Base-by-base conservation (phyloP, 768 basidiomycete genomes). In the Lanmaoa rubissima region DNA sequence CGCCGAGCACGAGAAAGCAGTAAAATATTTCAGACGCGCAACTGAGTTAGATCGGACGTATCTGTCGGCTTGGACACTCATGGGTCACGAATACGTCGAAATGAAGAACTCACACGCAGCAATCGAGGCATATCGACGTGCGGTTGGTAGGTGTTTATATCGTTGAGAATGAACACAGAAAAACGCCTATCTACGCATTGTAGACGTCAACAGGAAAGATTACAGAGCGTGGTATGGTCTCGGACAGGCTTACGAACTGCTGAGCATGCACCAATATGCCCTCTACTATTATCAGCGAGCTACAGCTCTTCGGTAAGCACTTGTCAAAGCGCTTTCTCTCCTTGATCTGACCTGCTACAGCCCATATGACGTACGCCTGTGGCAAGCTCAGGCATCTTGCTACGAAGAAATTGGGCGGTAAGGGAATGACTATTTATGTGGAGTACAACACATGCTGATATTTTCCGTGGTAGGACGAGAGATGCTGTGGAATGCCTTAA, bases 41-140 rank as follows among this genome's bases (percentile, higher is more conserved):
- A 90, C 94, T n/a, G 88, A 95, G 66, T 83, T 99, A 46, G 95
- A 99, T 71, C 83, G 91, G 53, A 94, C 90, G 2, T 98, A 94
- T 73, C 80, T 98, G 44, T 91, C 94, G 8, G 97, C 97, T 6
- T 99, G 97, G 97, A 98, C 96, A 5, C 75, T 99, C 60, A 94
- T 99, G 93, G 97, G 97, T 1, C 97, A 99, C 67, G 97, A 98
- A 73, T 98, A 91, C 65, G 90, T 99, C 43, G 97, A 99, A 75
- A 87, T 97, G 87, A 98, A 98, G 75, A 98, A 99, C 72, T 94
- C 94, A 5, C 95, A 98, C 78, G 97, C 97, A 2, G 96, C 97
- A 16, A 97, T 98, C 53, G 97, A 98, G 74, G 92, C 94, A 11
- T 99, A 98, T 73, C 84, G 97, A 53, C 83, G 94, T 68, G 97